phyloP scores from a whole-genome alignment of 176 grass and related monocot genomes.

The barley (Hordeum vulgare) region MorexV3_pseudomolecules_assembly NC_058520.1:98388126-98388625 shows the following conservation, averaged over 20 bases:
- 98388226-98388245: slow-evolving; percentile 89
- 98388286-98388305: slow-evolving; percentile 83
- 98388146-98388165: slow-evolving; percentile 86
- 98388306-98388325: slow-evolving; percentile 97
- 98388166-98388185: slow-evolving; percentile 79
- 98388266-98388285: slow-evolving; percentile 91
- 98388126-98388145: slow-evolving; percentile 96
- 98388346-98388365: neutral
- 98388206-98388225: slow-evolving; percentile 97
- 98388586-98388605: slow-evolving; percentile 10
- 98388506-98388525: neutral
- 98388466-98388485: neutral
- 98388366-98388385: slow-evolving; percentile 1
- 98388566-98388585: neutral
- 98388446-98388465: neutral
- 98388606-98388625: neutral
- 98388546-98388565: neutral
- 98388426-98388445: neutral
- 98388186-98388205: slow-evolving; percentile 89
- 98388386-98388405: neutral
- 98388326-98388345: neutral
- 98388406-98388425: neutral
- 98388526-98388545: neutral
- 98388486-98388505: neutral
- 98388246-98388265: slow-evolving; percentile 91